Base-by-base conservation (phyloP, 345 rosid species). In the Citrus trifoliata region DNA sequence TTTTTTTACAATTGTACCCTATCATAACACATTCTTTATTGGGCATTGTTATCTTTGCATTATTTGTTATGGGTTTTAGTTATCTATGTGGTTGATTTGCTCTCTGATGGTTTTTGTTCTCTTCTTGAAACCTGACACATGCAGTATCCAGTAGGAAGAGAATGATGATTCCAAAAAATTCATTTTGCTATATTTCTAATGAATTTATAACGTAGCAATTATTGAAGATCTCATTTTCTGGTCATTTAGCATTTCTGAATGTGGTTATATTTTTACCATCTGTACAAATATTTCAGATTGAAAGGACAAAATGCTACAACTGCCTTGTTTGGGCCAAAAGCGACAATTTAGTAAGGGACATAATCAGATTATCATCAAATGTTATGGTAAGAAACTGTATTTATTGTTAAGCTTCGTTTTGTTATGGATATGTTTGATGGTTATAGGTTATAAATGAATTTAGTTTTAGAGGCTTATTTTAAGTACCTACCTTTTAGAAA, bases 301-400 rank as follows among this genome's bases (percentile, higher is more conserved):
- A 81, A 80, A 86, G 71, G 85, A 74, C 71, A 28, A 74, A 61
- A 73, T 94, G 99, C 82, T 84, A 80, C 80, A 94, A 88, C 56
- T 96, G 99, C 82, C 67, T 96, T 33, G 78, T 94, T 76, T 94
- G 98, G 99, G 95, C 97, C 18, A 96, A 96, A 89, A 93, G 95
- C 9, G 99, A 96, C 80, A 87, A 48, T 81, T 85, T 96, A 64
- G 91, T 88, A 2, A 93, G 93, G 82, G 99, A 90, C 67, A 67
- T 96, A 35, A 89, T 96, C 78, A 92, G 68, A 71, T 85, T 72
- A 80, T 89, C 93, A 60, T 79, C 92, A 5, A 83, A 91, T 86
- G 66, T 82, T 62, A 75, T 56, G 78, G 98, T 96, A 85, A 86
- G 85, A 58, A 74, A 70, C 71, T 78, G 48, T 46, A 38, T 77